These are phyloP conservation scores for Allium sativum DNA, from an alignment of 106 monocot genomes.

Conservation along the genomic window DNA sequence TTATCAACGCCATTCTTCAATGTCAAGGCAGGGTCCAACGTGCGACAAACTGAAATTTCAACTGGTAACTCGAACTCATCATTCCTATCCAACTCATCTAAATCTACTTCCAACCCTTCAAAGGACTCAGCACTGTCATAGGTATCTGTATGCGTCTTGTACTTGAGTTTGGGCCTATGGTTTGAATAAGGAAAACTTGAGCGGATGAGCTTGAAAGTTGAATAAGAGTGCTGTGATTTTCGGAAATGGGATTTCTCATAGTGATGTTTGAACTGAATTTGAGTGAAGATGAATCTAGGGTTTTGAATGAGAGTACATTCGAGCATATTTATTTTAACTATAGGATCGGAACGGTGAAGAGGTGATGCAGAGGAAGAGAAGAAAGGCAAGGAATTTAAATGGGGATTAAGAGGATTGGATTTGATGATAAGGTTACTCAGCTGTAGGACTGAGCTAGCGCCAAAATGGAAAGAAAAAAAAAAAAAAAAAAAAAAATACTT, in stretches of 20 bases:
- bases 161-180: constrained; percentile 5
- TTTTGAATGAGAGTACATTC: too few species aligned
- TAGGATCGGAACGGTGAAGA: too few species aligned
- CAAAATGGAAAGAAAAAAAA: too few species aligned
- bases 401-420: too few species aligned
- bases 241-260: background rate
- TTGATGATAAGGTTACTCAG: too few species aligned
- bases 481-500: too few species aligned
- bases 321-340: too few species aligned
- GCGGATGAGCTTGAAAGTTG: background rate
- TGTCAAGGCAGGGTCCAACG: constrained; percentile 37
- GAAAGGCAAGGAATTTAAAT: too few species aligned
- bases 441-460: too few species aligned
- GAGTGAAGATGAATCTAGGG: too few species aligned
- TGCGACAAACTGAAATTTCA: constrained; percentile 28
- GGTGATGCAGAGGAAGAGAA: too few species aligned
- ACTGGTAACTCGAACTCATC: constrained; percentile 23
- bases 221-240: background rate
- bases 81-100: constrained; percentile 13
- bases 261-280: too few species aligned
- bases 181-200: background rate
- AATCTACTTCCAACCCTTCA: constrained; percentile 11
- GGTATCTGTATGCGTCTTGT: constrained; percentile 1
- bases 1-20: constrained; percentile 23
- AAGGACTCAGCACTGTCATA: background rate